Base-by-base conservation (phyloP, 345 rosid species). In the Lumnitzera racemosa region DNA sequence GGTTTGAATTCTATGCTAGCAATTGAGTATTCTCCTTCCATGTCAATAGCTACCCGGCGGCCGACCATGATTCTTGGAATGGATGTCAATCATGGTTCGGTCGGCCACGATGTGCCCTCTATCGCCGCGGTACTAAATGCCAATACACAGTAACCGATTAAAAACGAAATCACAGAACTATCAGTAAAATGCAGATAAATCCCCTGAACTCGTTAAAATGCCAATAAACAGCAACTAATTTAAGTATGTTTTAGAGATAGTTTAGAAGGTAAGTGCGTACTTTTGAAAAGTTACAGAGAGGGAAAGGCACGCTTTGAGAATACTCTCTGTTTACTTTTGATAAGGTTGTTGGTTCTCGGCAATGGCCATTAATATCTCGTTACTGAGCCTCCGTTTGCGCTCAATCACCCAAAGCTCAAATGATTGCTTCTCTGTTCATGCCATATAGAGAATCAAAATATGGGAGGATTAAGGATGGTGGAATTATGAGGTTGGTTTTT, bases 71-170 rank as follows among this genome's bases (percentile, higher is more conserved):
- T 94, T 64, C 78, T 94, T 46, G 98, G 98, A 13, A 92, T 92
- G 96, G 98, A 92, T 73, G 98, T 92, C 2, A 85, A 96, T 0
- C 98, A 89, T 69, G 98, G 98, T 47, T 92, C 98, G 15, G 96
- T 96, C 31, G 96, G 96, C 49, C 85, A 73, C 13, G 90, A 85
- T 68, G 15, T 87, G 3, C 98, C 98, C 17, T 92, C 97, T 12
- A 74, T 92, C 71, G 97, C 98, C 63, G 97, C 97, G 71, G 97
- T 92, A 87, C 56, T 29, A 29, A 2, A 29, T 29, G 2, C 3
- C 36, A 29, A n/a, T n/a, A n/a, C n/a, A n/a, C n/a, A n/a, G n/a
- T n/a, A n/a, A n/a, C n/a, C n/a, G 36, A 29, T 29, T 29, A 2
- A 5, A 29, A 29, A 29, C 2, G 2, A 29, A 2, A 29, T 29